Conservation (phyloP, 116 monocot genomes). For the Trichopus zeylanicus region DNA sequence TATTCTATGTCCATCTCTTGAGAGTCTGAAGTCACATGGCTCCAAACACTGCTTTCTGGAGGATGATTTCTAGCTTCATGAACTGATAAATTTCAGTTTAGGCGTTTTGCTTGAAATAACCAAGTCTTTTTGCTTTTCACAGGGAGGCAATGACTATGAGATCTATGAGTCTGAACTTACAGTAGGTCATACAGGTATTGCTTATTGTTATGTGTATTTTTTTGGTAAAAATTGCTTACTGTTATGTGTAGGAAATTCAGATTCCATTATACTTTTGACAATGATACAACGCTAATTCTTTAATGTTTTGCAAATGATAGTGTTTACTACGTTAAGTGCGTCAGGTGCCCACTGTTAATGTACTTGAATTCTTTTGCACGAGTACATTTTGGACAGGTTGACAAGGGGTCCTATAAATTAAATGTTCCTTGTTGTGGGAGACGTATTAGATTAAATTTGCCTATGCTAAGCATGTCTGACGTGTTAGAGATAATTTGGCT, state of each 20-base stretch:
- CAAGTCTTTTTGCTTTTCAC: conserved; percentile 5
- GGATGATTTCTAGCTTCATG: not conserved
- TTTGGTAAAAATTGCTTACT: too few species aligned
- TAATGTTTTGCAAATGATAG: not conserved
- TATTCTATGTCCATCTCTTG: not conserved
- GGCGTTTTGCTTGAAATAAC: not conserved
- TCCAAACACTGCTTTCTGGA: not conserved
- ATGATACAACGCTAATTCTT: too few species aligned
- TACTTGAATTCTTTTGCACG: too few species aligned
- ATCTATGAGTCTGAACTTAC: conserved; percentile 90
- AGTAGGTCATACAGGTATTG: conserved; percentile 79
- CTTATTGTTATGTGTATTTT: too few species aligned
- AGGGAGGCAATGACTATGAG: conserved; percentile 96
- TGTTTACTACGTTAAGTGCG: not conserved
- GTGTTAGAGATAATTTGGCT: too few species aligned
- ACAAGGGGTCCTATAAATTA: too few species aligned
- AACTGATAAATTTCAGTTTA: not conserved
- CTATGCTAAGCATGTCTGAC: too few species aligned
- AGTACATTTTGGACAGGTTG: too few species aligned
- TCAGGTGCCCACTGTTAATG: not conserved
- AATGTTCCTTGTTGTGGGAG: too few species aligned
- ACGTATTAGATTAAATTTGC: too few species aligned
- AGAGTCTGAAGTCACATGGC: not conserved
- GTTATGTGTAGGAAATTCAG: not conserved
- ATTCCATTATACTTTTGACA: not conserved